A percentile compares a stretch with the other conserved stretches of the same genome.
These are phyloP conservation scores for Penicillium concentricum DNA, from an alignment of 2,329 filamentous ascomycete species.

Conservation along the genomic window DNA sequence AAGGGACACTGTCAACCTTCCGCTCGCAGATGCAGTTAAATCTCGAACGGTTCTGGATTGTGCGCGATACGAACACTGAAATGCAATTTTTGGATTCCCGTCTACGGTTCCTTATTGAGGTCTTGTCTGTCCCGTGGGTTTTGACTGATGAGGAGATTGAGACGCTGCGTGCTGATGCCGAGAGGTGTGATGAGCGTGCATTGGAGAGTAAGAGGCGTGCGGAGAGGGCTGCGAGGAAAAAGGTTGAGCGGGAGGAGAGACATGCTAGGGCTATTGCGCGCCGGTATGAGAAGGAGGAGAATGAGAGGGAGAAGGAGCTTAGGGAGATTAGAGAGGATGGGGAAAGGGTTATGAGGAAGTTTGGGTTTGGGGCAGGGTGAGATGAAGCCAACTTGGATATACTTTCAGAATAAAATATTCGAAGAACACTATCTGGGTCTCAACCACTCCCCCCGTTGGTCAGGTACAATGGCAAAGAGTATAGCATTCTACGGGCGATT, in stretches of 20 bases:
- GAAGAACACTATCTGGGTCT: too few relatives aligned
- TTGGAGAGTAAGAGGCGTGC: conserved; percentile 38
- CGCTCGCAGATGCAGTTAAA: conserved; percentile 53
- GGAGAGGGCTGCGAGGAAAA: conserved; percentile 26
- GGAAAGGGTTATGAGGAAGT: conserved; percentile 23
- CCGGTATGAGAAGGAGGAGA: conserved; percentile 44
- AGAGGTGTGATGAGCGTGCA: conserved; percentile 40
- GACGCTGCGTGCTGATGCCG: conserved; percentile 42
- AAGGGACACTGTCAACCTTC: conserved; percentile 56
- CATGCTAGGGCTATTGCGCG: conserved; percentile 37
- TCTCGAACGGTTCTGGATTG: conserved; percentile 51
- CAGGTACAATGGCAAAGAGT: too few relatives aligned
- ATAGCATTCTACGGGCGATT: too few relatives aligned
- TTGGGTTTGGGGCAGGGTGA: conserved; percentile 1
- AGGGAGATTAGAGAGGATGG: conserved; percentile 32
- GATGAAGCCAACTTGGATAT: neutral
- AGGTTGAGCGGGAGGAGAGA: conserved; percentile 34
- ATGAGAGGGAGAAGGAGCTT: conserved; percentile 34
- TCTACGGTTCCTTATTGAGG: conserved; percentile 48
- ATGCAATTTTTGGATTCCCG: conserved; percentile 53
- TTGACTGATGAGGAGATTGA: conserved; percentile 47
- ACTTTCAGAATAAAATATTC: neutral
- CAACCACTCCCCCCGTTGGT: too few relatives aligned
- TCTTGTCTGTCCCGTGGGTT: conserved; percentile 56
- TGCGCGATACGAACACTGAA: conserved; percentile 56